Conservation (phyloP, 2,329 filamentous ascomycete species). For the Pseudonectria buxi region DNA sequence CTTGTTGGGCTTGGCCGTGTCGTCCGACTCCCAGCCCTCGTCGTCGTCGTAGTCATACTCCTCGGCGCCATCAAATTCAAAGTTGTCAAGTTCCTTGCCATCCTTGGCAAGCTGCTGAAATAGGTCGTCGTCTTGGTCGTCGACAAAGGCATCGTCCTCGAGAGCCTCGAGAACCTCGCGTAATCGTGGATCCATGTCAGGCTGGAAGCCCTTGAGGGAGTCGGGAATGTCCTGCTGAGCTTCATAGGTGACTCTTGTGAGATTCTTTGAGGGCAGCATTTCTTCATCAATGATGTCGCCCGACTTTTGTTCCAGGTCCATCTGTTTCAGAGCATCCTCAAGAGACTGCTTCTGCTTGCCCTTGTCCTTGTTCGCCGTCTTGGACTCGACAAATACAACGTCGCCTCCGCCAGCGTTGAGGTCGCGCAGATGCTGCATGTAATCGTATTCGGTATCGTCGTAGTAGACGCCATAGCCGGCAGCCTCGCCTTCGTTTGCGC, state of each 20-base stretch:
- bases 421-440: slow-evolving; percentile 98
- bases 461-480: slow-evolving; percentile 90
- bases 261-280: slow-evolving; percentile 71
- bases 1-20: slow-evolving; percentile 70
- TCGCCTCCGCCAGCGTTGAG: slow-evolving; percentile 68
- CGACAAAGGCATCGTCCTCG: slow-evolving; percentile 93
- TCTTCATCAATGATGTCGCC: slow-evolving; percentile 62
- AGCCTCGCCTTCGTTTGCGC: slow-evolving; percentile 91
- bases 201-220: slow-evolving; percentile 85
- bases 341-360: slow-evolving; percentile 69
- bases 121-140: slow-evolving; percentile 69
- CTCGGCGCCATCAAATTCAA: slow-evolving; percentile 67
- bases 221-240: slow-evolving; percentile 91
- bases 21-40: slow-evolving; percentile 91
- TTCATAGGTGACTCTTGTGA: slow-evolving; percentile 74
- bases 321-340: slow-evolving; percentile 70
- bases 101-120: slow-evolving; percentile 68
- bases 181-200: slow-evolving; percentile 92
- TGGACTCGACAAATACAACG: slow-evolving; percentile 76
- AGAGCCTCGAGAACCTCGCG: slow-evolving; percentile 88
- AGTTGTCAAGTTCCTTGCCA: slow-evolving; percentile 65
- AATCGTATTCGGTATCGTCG: slow-evolving; percentile 94
- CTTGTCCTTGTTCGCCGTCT: slow-evolving; percentile 60
- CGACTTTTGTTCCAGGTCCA: slow-evolving; percentile 49
- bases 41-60: slow-evolving; percentile 53